Conservation (phyloP, 352 stramenopile species). For the Phytophthora parvispora region DNA sequence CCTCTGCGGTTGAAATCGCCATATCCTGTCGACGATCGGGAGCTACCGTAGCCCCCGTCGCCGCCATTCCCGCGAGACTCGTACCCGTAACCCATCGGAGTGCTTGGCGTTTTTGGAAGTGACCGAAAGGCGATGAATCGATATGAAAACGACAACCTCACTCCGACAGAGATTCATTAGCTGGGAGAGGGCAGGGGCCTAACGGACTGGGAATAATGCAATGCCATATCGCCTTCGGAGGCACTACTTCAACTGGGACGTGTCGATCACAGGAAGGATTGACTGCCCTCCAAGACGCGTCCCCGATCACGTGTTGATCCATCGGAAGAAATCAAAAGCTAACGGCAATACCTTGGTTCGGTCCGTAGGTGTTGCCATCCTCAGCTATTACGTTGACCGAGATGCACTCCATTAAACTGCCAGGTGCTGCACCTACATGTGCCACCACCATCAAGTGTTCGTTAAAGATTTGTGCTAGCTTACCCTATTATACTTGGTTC, state of each 20-base stretch:
- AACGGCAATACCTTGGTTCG: neutral
- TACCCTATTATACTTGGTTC: no score
- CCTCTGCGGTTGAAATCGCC: slow-evolving; percentile 1
- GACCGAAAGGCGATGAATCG: no score
- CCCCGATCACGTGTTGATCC: neutral
- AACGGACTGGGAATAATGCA: neutral
- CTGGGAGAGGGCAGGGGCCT: neutral
- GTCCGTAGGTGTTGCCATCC: no score
- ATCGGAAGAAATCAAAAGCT: neutral
- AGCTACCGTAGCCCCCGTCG: neutral
- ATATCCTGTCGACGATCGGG: slow-evolving; percentile 11
- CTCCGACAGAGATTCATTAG: neutral
- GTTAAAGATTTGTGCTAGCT: no score
- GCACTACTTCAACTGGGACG: neutral
- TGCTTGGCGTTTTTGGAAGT: neutral
- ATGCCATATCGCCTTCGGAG: neutral
- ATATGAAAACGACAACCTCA: neutral
- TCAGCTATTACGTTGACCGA: no score
- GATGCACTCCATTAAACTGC: no score
- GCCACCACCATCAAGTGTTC: no score
- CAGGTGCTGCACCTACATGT: no score
- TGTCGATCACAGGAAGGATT: neutral
- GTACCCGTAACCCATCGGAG: slow-evolving; percentile 17
- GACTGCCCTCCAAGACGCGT: neutral
- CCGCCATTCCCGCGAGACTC: slow-evolving; percentile 1